These are phyloP conservation scores for Globisporangium nagaii DNA, from an alignment of 352 stramenopile species.

Conservation along the genomic window DNA sequence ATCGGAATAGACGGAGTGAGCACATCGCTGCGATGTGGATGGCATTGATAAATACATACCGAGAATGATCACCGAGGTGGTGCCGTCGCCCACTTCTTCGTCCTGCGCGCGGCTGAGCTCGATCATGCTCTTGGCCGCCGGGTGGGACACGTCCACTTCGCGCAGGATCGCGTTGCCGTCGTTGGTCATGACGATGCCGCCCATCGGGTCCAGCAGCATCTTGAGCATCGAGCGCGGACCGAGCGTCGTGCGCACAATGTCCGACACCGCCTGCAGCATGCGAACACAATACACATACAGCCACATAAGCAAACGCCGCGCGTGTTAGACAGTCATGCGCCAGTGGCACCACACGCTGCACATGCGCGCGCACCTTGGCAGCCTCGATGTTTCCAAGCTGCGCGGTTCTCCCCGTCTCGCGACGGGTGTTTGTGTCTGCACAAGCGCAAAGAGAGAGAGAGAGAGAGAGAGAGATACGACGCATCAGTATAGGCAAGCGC, in stretches of 20 bases:
- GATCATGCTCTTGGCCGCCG: slow-evolving; percentile 99
- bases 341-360: too few relatives aligned
- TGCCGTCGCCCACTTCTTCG: slow-evolving; percentile 99
- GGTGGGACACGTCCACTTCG: slow-evolving; percentile 97
- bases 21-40: neutral
- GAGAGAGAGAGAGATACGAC: neutral
- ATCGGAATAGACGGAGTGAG: neutral
- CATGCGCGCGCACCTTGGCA: slow-evolving; percentile 63
- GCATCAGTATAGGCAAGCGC: neutral
- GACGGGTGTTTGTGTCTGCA: slow-evolving; percentile 96
- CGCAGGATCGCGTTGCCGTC: slow-evolving; percentile 99
- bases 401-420: slow-evolving; percentile 96
- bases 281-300: neutral
- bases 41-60: slow-evolving; percentile 24
- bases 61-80: slow-evolving; percentile 99
- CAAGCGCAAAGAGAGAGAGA: neutral
- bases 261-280: slow-evolving; percentile 80
- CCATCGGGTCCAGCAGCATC: slow-evolving; percentile 99
- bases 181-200: slow-evolving; percentile 99
- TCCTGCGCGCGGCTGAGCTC: slow-evolving; percentile 98
- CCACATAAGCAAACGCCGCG: neutral
- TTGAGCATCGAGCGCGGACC: slow-evolving; percentile 98
- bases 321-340: neutral
- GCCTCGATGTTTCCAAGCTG: slow-evolving; percentile 98
- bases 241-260: slow-evolving; percentile 99